Percentiles rank a stretch among this genome's conserved stretches.
phyloP scores from a whole-genome alignment of 2,329 filamentous ascomycete species.

The Ceratocystis diversiconidia region DNA sequence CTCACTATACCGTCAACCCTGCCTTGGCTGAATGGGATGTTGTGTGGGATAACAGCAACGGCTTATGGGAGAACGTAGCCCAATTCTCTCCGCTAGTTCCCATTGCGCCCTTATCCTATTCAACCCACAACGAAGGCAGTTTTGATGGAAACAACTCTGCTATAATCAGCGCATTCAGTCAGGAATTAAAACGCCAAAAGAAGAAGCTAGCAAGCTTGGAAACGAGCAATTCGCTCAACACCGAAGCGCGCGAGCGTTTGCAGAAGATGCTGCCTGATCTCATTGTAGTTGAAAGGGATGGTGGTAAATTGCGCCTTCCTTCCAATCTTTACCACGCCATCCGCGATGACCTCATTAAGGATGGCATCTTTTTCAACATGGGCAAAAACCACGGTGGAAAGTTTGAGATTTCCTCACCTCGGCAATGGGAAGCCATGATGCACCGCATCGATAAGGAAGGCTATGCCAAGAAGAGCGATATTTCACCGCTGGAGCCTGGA shows the following conservation, averaged over 20 bases:
- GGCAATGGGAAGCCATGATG: constrained; percentile 35
- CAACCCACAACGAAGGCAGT: constrained; percentile 1
- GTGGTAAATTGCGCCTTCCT: constrained; percentile 36
- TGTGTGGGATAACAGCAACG: constrained; percentile 22
- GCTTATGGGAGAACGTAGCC: constrained; percentile 22
- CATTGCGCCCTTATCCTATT: background rate
- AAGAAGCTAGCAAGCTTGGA: constrained; percentile 7
- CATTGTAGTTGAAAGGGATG: constrained; percentile 40
- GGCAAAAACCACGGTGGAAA: constrained; percentile 28
- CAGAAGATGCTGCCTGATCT: constrained; percentile 39
- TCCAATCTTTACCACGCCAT: constrained; percentile 54
- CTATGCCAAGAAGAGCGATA: constrained; percentile 13
- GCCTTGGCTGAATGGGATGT: constrained; percentile 12
- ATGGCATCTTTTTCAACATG: constrained; percentile 34
- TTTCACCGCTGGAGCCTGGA: constrained; percentile 3
- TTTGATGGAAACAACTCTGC: constrained; percentile 25
- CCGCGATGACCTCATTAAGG: constrained; percentile 37
- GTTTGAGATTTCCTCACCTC: constrained; percentile 30
- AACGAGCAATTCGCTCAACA: constrained; percentile 11
- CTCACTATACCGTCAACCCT: constrained; percentile 14
- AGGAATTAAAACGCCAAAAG: constrained; percentile 25
- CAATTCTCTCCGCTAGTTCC: constrained; percentile 22
- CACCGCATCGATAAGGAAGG: constrained; percentile 28
- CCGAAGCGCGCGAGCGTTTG: constrained; percentile 30
- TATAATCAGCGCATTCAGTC: constrained; percentile 23